These are phyloP conservation scores for Herpetospermum pedunculosum DNA, from an alignment of 306 rosid genomes.

Conservation along the genomic window DNA sequence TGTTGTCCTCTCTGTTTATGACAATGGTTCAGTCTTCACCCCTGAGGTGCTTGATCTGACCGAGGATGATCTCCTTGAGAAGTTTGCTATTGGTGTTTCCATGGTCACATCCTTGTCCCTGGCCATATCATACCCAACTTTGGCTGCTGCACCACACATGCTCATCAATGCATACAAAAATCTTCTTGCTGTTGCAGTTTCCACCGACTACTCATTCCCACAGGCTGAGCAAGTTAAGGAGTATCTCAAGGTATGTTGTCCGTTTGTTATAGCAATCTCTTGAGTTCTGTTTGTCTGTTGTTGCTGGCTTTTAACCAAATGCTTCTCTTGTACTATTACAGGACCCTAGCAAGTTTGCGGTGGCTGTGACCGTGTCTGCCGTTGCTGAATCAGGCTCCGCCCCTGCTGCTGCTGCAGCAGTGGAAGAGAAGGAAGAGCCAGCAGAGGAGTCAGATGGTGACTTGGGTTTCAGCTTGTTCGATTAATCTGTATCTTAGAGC, in stretches of 20 bases:
- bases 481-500: neutral
- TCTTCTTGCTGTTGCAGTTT: constrained; percentile 50
- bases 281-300: neutral
- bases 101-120: constrained; percentile 61
- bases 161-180: constrained; percentile 70
- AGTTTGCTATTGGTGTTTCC: constrained; percentile 67
- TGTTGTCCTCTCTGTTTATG: constrained; percentile 55
- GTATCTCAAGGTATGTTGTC: constrained; percentile 39
- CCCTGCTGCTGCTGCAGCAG: constrained; percentile 36
- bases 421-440: constrained; percentile 58
- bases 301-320: neutral
- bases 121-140: constrained; percentile 70
- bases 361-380: constrained; percentile 22
- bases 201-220: constrained; percentile 52
- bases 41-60: constrained; percentile 88
- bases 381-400: constrained; percentile 13
- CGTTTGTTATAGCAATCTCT: too few species aligned
- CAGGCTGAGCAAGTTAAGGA: constrained; percentile 78
- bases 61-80: constrained; percentile 59
- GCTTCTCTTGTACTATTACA: neutral
- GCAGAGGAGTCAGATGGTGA: constrained; percentile 49
- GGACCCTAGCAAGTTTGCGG: constrained; percentile 42
- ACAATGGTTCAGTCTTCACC: constrained; percentile 67
- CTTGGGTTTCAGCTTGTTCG: constrained; percentile 41
- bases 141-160: constrained; percentile 89